phyloP scores from a whole-genome alignment of 164 flowering plant genomes.

The Macadamia integrifolia region DNA sequence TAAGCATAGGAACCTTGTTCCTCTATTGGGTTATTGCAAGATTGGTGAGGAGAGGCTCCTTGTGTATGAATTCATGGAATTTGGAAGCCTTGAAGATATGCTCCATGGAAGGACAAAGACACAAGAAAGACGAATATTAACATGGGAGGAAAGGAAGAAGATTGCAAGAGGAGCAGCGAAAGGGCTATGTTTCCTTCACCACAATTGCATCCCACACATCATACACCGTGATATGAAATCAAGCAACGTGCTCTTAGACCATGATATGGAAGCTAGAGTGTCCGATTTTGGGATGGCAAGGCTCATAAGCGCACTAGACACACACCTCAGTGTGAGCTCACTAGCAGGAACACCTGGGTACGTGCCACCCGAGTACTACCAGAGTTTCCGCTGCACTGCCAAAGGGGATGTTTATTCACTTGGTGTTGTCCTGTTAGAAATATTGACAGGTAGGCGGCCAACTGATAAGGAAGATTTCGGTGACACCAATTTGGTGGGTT shows the following conservation, averaged over 20 bases:
- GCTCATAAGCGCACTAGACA: conserved; percentile 62
- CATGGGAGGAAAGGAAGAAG: conserved; percentile 76
- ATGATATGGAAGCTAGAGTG: conserved; percentile 62
- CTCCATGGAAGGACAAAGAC: conserved; percentile 40
- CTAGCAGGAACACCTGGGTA: conserved; percentile 76
- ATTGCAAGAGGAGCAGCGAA: conserved; percentile 64
- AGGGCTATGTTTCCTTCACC: conserved; percentile 67
- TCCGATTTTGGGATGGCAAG: conserved; percentile 83
- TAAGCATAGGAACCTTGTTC: conserved; percentile 62
- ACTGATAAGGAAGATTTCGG: conserved; percentile 72
- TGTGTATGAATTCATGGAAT: conserved; percentile 68
- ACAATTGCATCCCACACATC: conserved; percentile 71
- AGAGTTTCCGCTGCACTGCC: conserved; percentile 72
- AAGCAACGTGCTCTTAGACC: conserved; percentile 62
- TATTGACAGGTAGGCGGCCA: conserved; percentile 58
- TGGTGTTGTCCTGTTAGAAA: conserved; percentile 57
- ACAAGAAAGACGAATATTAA: conserved; percentile 31
- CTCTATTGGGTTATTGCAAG: conserved; percentile 68
- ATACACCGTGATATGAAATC: conserved; percentile 77
- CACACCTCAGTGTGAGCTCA: conserved; percentile 67
- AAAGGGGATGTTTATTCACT: conserved; percentile 66
- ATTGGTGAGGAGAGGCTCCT: conserved; percentile 67
- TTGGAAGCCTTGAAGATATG: conserved; percentile 69
- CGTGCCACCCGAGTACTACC: conserved; percentile 78
- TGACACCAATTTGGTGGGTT: conserved; percentile 65